Conservation (phyloP, 2,329 filamentous ascomycete genomes). For the Cytospora piceicola region DNA sequence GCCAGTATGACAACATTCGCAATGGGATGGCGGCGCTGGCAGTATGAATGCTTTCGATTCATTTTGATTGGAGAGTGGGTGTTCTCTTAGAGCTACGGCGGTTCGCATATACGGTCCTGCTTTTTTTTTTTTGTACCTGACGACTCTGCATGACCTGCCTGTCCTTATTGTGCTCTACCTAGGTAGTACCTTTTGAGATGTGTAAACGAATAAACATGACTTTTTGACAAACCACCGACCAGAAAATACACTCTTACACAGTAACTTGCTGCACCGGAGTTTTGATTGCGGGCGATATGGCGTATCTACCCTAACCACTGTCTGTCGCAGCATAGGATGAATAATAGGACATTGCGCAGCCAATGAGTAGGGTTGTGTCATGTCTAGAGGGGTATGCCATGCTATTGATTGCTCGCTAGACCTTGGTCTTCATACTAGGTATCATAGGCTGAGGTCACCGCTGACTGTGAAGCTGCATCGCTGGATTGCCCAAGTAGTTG, state of each 20-base stretch:
- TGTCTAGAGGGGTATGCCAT: not conserved
- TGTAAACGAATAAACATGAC: not conserved
- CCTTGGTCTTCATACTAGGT: not conserved
- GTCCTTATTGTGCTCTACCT: not conserved
- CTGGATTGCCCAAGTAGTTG: not conserved
- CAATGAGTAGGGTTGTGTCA: too few species aligned
- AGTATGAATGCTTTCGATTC: not conserved
- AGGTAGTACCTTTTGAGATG: too few species aligned
- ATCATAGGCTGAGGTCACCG: not conserved
- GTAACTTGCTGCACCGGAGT: too few species aligned
- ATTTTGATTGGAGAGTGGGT: not conserved
- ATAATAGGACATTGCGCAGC: too few species aligned
- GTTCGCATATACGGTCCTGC: conserved; percentile 6
- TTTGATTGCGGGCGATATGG: not conserved
- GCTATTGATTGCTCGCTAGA: not conserved
- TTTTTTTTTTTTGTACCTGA: not conserved
- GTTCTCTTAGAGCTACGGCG: not conserved
- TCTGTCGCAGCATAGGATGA: too few species aligned
- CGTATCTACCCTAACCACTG: too few species aligned
- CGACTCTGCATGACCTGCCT: not conserved
- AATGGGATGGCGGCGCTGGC: conserved; percentile 34
- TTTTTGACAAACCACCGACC: not conserved
- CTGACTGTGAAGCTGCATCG: not conserved
- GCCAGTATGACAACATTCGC: conserved; percentile 62
- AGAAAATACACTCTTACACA: not conserved